Evolutionary conservation across 2,329 filamentous ascomycete genomes (phyloP).

Genomic region (Cladosporium colombiae): DNA sequence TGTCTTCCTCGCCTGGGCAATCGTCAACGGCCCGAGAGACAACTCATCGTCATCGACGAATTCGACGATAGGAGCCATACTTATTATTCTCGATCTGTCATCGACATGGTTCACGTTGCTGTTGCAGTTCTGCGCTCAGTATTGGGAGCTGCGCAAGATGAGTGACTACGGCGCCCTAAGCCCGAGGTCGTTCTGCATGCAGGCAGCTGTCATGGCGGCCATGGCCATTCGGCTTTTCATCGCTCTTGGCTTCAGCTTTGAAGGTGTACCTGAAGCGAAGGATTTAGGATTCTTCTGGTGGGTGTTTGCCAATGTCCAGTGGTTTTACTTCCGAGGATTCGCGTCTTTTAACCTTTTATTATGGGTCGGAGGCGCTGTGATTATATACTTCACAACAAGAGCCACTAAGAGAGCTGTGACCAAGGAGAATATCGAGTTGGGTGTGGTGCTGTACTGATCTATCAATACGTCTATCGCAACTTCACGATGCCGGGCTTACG

Average conservation of each 20-base stretch:
- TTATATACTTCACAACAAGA: background rate
- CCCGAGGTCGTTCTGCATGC: background rate
- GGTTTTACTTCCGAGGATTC: background rate
- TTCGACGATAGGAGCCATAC: background rate
- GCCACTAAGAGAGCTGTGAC: background rate
- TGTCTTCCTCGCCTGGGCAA: background rate
- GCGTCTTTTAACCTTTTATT: background rate
- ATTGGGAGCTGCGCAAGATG: conserved; percentile 5
- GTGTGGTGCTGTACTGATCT: background rate
- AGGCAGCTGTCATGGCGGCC: background rate
- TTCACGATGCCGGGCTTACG: too few species aligned
- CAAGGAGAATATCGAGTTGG: background rate
- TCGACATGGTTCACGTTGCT: background rate
- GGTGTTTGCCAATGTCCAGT: background rate
- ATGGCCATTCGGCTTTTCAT: background rate
- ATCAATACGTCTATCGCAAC: too few species aligned
- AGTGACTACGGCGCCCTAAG: background rate
- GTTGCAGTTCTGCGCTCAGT: background rate
- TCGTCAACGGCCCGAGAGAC: background rate
- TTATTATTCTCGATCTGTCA: background rate
- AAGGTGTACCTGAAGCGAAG: background rate
- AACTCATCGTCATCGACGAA: background rate
- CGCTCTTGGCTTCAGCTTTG: background rate
- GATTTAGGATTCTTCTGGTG: background rate
- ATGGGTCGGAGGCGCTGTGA: background rate